Percentiles rank a stretch among this genome's conserved stretches.
Conservation (phyloP, 2,329 filamentous ascomycete species). For the Daldinia sp. region DNA sequence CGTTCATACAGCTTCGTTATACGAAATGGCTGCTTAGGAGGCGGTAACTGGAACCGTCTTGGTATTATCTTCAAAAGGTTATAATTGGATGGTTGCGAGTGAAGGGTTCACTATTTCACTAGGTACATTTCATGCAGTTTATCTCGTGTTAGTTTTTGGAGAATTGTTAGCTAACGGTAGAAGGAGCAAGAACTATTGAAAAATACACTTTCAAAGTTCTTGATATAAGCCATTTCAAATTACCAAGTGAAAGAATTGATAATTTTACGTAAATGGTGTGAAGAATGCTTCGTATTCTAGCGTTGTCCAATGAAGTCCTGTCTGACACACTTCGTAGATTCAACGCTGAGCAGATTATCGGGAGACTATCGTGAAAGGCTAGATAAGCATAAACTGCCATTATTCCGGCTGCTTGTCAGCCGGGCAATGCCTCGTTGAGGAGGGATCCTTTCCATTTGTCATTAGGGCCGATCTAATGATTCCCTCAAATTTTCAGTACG, state of each 20-base stretch:
- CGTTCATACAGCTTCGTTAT: constrained; percentile 4
- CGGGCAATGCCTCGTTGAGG: neutral
- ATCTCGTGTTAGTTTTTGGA: neutral
- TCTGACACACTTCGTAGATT: neutral
- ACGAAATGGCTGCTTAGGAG: constrained; percentile 2
- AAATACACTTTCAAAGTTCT: neutral
- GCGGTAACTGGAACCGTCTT: neutral
- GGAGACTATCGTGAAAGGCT: neutral
- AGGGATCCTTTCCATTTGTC: neutral
- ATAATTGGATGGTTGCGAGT: neutral
- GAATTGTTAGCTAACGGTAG: neutral
- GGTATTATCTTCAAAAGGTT: neutral
- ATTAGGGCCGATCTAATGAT: neutral
- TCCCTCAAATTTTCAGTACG: neutral
- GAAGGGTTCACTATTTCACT: neutral
- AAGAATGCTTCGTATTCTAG: constrained; percentile 3
- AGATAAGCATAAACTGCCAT: neutral
- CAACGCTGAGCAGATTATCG: neutral
- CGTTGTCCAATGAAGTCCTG: neutral
- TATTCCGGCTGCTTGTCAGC: neutral
- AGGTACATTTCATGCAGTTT: neutral
- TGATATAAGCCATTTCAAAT: neutral
- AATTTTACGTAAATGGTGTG: constrained; percentile 20
- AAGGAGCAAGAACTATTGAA: neutral
- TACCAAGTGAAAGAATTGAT: neutral